A percentile compares a stretch with the other conserved stretches of the same genome.
phyloP scores from a whole-genome alignment of 352 stramenopile species.

The Globisporangium barbulae region DNA sequence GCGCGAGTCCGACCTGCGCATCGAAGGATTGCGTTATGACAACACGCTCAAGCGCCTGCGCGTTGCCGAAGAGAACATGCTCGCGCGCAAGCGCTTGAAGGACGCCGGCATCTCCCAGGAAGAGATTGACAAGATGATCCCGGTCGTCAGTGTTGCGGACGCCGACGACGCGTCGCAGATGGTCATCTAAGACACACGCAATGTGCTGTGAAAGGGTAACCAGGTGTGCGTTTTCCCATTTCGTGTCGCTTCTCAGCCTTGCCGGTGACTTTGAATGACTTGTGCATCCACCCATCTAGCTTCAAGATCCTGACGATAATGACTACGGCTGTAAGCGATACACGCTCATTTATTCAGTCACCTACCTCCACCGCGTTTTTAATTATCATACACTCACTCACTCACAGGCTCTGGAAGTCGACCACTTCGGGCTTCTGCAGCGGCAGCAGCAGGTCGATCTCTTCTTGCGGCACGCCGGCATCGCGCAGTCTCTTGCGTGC shows the following conservation, averaged over 20 bases:
- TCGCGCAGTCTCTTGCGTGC: slow-evolving; percentile 44
- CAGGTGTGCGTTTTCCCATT: neutral
- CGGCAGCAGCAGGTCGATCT: slow-evolving; percentile 20
- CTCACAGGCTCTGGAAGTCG: slow-evolving; percentile 3
- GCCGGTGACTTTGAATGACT: no score
- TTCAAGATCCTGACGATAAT: no score
- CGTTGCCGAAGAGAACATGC: slow-evolving; percentile 21
- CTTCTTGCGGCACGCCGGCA: slow-evolving; percentile 18
- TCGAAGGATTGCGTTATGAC: slow-evolving; percentile 20
- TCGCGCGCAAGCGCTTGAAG: slow-evolving; percentile 45
- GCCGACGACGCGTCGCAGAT: slow-evolving; percentile 4
- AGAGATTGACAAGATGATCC: slow-evolving; percentile 22
- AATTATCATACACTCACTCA: neutral
- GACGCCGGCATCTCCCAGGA: slow-evolving; percentile 28
- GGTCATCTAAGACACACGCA: slow-evolving; percentile 3
- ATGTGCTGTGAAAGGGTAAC: neutral
- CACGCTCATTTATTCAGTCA: neutral
- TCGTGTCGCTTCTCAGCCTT: neutral
- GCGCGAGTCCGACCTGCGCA: slow-evolving; percentile 21
- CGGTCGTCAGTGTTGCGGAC: neutral
- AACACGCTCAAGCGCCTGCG: slow-evolving; percentile 21
- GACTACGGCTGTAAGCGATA: neutral
- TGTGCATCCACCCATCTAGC: no score
- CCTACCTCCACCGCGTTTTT: neutral
- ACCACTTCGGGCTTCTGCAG: slow-evolving; percentile 7